Evolutionary conservation across 306 rosid species (phyloP).

Genomic region (Trifolium fragiferum): DNA sequence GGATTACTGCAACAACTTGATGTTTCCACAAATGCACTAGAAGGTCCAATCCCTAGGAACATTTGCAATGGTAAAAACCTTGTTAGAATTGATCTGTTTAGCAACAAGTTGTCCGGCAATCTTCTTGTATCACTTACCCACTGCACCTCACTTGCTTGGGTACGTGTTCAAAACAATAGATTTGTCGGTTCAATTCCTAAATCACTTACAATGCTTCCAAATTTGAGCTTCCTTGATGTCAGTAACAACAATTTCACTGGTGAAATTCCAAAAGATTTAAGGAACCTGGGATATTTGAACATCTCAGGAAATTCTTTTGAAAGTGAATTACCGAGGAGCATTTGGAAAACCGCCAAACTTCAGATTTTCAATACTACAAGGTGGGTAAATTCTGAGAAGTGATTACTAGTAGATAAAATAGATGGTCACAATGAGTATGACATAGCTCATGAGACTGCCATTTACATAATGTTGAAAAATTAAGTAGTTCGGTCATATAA

Average conservation of each 20-base stretch:
- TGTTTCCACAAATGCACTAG: constrained; percentile 73
- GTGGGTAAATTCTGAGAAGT: constrained; percentile 81
- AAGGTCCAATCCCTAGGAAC: constrained; percentile 74
- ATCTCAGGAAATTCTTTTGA: constrained; percentile 68
- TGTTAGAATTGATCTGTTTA: constrained; percentile 63
- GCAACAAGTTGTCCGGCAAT: constrained; percentile 47
- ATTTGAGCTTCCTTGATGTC: constrained; percentile 66
- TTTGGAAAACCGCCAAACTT: constrained; percentile 70
- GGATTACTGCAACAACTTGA: constrained; percentile 60
- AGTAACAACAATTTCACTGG: constrained; percentile 79
- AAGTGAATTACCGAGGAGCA: constrained; percentile 53
- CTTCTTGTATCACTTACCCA: constrained; percentile 57
- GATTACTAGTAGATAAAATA: no score
- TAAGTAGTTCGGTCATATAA: no score
- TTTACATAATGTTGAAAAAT: no score
- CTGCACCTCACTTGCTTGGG: constrained; percentile 66
- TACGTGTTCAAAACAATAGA: constrained; percentile 75
- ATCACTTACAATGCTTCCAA: constrained; percentile 62
- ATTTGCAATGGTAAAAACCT: constrained; percentile 71
- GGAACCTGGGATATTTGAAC: constrained; percentile 66
- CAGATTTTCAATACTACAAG: constrained; percentile 70
- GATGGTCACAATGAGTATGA: no score
- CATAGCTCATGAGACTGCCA: no score
- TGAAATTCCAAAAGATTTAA: constrained; percentile 63
- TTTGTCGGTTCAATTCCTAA: constrained; percentile 69